Base-by-base conservation (phyloP, 306 rosid genomes). In the Cucurbita ficifolia region DNA sequence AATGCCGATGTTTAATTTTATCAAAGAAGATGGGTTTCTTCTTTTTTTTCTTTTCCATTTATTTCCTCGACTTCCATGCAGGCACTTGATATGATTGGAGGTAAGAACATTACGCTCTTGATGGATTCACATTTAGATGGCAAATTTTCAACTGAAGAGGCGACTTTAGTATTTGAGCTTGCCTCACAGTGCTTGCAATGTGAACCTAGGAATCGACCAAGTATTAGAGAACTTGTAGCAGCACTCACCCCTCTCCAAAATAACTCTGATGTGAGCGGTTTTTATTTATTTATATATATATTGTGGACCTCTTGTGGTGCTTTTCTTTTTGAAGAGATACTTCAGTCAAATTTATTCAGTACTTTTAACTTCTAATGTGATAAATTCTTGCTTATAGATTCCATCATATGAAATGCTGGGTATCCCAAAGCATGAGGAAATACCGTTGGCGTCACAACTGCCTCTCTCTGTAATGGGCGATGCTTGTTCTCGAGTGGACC, bases 51-150 rank as follows among this genome's bases (percentile, higher is more conserved):
- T 29, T 29, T 29, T 29, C 33, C 16, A 39, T 5, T 36, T 72
- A 39, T 51, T 35, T 51, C 5, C 61, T 35, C 53, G 6, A 55
- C 11, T 52, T 79, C 77, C 42, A 38, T 39, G 76, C 88, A 90
- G 94, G 96, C 94, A 38, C 89, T 90, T 36, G 94, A 90, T 73
- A 86, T 88, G 96, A 88, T 88, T 69, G 80, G 88, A 68, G 93
- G 93, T 14, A 86, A 84, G 79, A 81, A 88, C 83, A 84, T 79
- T 79, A 84, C 70, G 60, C 82, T 82, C 57, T 81, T 90, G 33
- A 90, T 90, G 91, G 96, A 90, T 82, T 90, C 96, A 59, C 96
- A 90, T 76, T 83, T 90, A 83, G 96, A 88, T 77, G 94, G 94
- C 45, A 88, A 86, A 14, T 90, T 82, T 75, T 90, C 89, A 74